These are phyloP conservation scores for Clavispora santaluciae DNA, from an alignment of 805 yeast species.

Conservation along the genomic window DNA sequence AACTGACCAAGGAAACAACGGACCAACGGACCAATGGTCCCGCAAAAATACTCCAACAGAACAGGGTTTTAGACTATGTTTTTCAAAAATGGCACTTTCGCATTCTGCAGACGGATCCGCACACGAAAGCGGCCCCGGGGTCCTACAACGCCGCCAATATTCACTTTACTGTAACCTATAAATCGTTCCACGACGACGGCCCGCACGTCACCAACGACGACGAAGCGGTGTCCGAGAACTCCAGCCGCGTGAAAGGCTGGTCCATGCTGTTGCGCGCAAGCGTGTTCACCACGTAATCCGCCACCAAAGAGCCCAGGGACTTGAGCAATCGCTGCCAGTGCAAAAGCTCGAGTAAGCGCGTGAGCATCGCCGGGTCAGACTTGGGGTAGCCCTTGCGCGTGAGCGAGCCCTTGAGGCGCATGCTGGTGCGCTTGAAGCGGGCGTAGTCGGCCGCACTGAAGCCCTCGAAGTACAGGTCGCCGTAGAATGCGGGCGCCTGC, in stretches of 20 bases:
- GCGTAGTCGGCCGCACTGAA: conserved; percentile 12
- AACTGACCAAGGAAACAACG: no score
- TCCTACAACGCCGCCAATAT: not conserved
- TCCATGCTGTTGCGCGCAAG: conserved; percentile 12
- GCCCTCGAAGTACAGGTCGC: conserved; percentile 11
- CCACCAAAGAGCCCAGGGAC: conserved; percentile 14
- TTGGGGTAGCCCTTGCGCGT: conserved; percentile 8
- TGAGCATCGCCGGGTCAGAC: conserved; percentile 9
- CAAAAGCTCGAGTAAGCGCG: conserved; percentile 10
- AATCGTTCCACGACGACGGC: conserved; percentile 15
- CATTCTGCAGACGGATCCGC: no score
- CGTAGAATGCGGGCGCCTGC: conserved; percentile 13
- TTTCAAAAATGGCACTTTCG: no score
- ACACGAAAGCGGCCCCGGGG: no score
- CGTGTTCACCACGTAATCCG: conserved; percentile 15
- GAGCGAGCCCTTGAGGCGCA: conserved; percentile 9
- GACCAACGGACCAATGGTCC: no score
- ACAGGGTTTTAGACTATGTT: no score
- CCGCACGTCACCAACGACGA: conserved; percentile 16
- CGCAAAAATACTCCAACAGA: no score
- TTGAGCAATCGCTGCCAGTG: conserved; percentile 14
- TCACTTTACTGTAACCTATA: conserved; percentile 2
- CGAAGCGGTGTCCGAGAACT: conserved; percentile 16
- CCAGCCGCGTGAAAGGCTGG: conserved; percentile 5
- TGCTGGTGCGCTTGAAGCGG: conserved; percentile 11